Conservation (phyloP, 345 rosid species). For the Citrus inodora region DNA sequence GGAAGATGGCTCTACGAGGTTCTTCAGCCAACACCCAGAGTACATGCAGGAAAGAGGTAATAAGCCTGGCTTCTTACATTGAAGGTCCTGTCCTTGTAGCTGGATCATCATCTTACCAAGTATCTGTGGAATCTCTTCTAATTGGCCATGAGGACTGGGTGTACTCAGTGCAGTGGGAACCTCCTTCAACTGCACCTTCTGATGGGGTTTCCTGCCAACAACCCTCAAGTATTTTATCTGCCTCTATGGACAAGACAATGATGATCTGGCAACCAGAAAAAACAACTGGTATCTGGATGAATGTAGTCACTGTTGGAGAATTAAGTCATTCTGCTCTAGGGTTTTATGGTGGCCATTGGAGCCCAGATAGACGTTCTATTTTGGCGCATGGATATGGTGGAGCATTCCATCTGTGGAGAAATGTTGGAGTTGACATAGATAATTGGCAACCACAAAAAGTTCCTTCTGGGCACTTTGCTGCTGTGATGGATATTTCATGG, state of each 20-base stretch:
- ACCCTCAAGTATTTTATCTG: constrained; percentile 74
- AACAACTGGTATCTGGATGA: constrained; percentile 90
- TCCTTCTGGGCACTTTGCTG: constrained; percentile 86
- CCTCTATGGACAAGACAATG: constrained; percentile 99
- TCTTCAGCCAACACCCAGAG: constrained; percentile 30
- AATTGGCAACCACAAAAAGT: constrained; percentile 88
- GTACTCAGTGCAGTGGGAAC: constrained; percentile 95
- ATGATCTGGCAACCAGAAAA: constrained; percentile 98
- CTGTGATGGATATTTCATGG: constrained; percentile 84
- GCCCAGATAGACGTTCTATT: constrained; percentile 60
- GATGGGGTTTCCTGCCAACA: constrained; percentile 42
- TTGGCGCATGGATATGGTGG: constrained; percentile 97
- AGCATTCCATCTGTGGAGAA: constrained; percentile 84
- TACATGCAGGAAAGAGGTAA: constrained; percentile 43
- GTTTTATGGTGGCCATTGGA: constrained; percentile 97
- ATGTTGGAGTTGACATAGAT: constrained; percentile 56
- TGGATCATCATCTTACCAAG: constrained; percentile 71
- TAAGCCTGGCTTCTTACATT: constrained; percentile 76
- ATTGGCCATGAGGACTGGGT: constrained; percentile 99
- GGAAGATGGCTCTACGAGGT: constrained; percentile 59
- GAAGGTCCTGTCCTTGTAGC: constrained; percentile 78
- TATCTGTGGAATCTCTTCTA: constrained; percentile 88
- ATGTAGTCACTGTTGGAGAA: constrained; percentile 95
- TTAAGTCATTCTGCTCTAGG: constrained; percentile 94
- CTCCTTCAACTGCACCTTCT: constrained; percentile 39